Percentiles rank a stretch among this genome's conserved stretches.
Evolutionary conservation across 2,329 filamentous ascomycete species (phyloP).

Genomic region (Pyricularia pennisetigena): DNA sequence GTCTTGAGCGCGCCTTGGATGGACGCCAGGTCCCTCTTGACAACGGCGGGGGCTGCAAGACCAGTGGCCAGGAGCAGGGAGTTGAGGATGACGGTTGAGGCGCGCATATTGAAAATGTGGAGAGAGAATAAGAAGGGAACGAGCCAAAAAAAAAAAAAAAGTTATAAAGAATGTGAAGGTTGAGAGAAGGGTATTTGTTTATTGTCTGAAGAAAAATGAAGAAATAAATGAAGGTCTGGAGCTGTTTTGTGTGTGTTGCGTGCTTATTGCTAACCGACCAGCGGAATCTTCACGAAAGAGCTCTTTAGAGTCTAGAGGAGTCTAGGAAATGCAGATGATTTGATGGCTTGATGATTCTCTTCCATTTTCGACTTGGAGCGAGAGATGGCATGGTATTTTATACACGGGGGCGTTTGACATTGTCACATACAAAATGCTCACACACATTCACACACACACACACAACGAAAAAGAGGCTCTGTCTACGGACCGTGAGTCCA

Average conservation of each 20-base stretch:
- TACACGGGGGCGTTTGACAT: too few relatives aligned
- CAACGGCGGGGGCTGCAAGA: constrained; percentile 34
- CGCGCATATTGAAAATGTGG: background rate
- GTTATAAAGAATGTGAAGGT: too few relatives aligned
- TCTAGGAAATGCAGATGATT: too few relatives aligned
- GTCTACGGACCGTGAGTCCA: too few relatives aligned
- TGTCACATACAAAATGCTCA: too few relatives aligned
- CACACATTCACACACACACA: too few relatives aligned
- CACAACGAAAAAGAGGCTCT: too few relatives aligned
- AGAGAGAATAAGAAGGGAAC: background rate
- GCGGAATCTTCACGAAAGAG: background rate
- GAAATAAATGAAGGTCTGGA: constrained; percentile 17
- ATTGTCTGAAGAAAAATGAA: background rate
- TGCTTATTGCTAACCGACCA: background rate
- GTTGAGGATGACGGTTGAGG: constrained; percentile 1
- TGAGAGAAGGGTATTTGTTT: too few relatives aligned
- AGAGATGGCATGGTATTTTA: too few relatives aligned
- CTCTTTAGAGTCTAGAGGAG: background rate
- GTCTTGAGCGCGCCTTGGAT: constrained; percentile 50
- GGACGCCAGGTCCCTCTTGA: constrained; percentile 35
- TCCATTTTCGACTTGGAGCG: too few relatives aligned
- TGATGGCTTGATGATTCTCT: too few relatives aligned
- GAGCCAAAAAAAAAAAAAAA: background rate
- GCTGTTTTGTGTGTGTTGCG: constrained; percentile 12
- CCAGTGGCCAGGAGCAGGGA: constrained; percentile 8